These are phyloP conservation scores for Suhomyces bolitotheri DNA, from an alignment of 1,139 yeast genomes.

Conservation along the genomic window DNA sequence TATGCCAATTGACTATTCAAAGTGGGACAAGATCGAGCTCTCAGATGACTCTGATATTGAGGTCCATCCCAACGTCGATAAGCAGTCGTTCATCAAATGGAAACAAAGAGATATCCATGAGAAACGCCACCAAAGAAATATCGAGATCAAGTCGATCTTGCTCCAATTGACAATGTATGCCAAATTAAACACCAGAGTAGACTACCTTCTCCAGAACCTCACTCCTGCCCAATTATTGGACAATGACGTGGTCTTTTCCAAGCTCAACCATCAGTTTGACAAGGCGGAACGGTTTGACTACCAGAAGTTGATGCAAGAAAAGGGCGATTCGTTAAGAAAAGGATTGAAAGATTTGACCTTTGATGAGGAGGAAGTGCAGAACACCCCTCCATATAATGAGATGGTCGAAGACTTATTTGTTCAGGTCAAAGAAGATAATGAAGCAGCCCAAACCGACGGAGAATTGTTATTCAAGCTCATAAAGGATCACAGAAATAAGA, in stretches of 20 bases:
- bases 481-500: slow-evolving; percentile 66
- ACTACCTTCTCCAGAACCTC: slow-evolving; percentile 50
- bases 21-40: slow-evolving; percentile 95
- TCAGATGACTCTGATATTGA: slow-evolving; percentile 96
- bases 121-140: slow-evolving; percentile 76
- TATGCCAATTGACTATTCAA: slow-evolving; percentile 89
- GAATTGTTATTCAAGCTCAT: slow-evolving; percentile 38
- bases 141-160: slow-evolving; percentile 71
- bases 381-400: slow-evolving; percentile 81
- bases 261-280: slow-evolving; percentile 54
- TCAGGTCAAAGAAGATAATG: slow-evolving; percentile 66
- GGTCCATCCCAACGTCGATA: slow-evolving; percentile 98
- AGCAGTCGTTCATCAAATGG: slow-evolving; percentile 89
- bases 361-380: slow-evolving; percentile 54
- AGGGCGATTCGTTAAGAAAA: slow-evolving; percentile 42
- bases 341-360: slow-evolving; percentile 46
- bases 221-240: slow-evolving; percentile 44
- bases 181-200: slow-evolving; percentile 72
- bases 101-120: slow-evolving; percentile 97
- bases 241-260: slow-evolving; percentile 39
- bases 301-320: slow-evolving; percentile 34
- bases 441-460: slow-evolving; percentile 37
- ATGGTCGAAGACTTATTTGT: slow-evolving; percentile 88
- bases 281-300: slow-evolving; percentile 53
- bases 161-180: slow-evolving; percentile 76